phyloP scores from a whole-genome alignment of 2,329 filamentous ascomycete species.

The Gaeumannomyces tritici region DNA sequence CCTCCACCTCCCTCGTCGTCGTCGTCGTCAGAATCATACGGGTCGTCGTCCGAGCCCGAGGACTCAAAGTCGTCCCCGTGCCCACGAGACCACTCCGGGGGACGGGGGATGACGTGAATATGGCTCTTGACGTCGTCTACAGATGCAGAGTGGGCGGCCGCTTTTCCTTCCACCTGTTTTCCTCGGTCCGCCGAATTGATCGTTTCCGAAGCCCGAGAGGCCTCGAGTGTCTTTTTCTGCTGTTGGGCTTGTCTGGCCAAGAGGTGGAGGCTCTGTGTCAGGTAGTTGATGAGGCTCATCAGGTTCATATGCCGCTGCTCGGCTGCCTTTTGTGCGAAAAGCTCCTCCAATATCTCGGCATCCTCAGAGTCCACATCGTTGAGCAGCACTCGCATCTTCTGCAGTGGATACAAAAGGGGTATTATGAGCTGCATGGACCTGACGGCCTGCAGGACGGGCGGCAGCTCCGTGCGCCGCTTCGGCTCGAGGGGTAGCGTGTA shows the following conservation, averaged over 20 bases:
- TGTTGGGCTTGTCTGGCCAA: constrained; percentile 47
- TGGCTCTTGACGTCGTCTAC: constrained; percentile 46
- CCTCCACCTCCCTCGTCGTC: constrained; percentile 29
- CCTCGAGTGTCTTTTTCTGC: constrained; percentile 9
- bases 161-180: constrained; percentile 7
- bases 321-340: constrained; percentile 50
- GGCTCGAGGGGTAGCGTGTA: constrained; percentile 65
- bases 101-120: constrained; percentile 62
- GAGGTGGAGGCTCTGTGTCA: constrained; percentile 60
- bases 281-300: constrained; percentile 66
- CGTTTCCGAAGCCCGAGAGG: constrained; percentile 10
- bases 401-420: constrained; percentile 62
- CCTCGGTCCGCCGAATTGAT: not conserved
- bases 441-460: constrained; percentile 48
- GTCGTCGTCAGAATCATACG: constrained; percentile 28
- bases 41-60: constrained; percentile 32
- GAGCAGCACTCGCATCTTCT: constrained; percentile 55
- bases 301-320: constrained; percentile 52
- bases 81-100: constrained; percentile 61
- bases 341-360: constrained; percentile 52
- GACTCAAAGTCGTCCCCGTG: constrained; percentile 32
- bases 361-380: constrained; percentile 52
- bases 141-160: constrained; percentile 12
- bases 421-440: constrained; percentile 60
- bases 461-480: constrained; percentile 49